Evolutionary conservation across 805 yeast species (phyloP), one percentile per base, ranked within the genome.

Genomic region (Candida tallmaniae): DNA sequence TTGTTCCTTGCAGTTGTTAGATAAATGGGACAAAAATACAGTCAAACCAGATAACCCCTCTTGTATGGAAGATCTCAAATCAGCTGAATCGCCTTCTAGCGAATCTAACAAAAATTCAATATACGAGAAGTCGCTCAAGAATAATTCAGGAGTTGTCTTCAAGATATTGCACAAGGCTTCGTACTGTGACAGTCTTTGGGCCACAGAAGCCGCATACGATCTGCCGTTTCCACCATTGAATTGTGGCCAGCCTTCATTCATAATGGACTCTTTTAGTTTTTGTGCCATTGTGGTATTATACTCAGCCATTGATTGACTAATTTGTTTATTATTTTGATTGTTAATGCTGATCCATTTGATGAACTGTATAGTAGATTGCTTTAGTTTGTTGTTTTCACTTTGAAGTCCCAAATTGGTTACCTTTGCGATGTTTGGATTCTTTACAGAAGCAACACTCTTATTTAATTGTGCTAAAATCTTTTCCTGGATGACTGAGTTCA

Each of bases 151-250:
- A 25, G 71, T 63, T 22, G 70, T 65, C 36, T 70, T 65, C 32
- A 83, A 51, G 6, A 89, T 65, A 14, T 76, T 70, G 2, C 95
- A 93, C 16, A 89, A 55, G 0, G 94, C 80, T 52, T 85, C 95
- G 50, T 86, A 89, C 45, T 83, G 86, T 24, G 69, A 57, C 47
- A 73, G 70, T 45, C 93, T 68, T 44, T 75, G 80, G 4, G 57
- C 45, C 2, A 74, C 28, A 10, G 54, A 47, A 1, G 50, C 40
- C 2, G 65, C 46, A 28, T 58, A 62, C 34, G 63, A 60, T 11
- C 63, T 60, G 9, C 66, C 62, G 2, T 60, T 62, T 2, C 55
- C 39, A 1, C 43, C 20, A 25, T 56, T 66, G 29, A 69, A 44
- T 38, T 54, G 61, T 5, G 83, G 83, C 83, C 83, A 78, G 3